These are phyloP conservation scores for Claviceps capensis DNA, from an alignment of 2,329 filamentous ascomycete species.

Conservation along the genomic window DNA sequence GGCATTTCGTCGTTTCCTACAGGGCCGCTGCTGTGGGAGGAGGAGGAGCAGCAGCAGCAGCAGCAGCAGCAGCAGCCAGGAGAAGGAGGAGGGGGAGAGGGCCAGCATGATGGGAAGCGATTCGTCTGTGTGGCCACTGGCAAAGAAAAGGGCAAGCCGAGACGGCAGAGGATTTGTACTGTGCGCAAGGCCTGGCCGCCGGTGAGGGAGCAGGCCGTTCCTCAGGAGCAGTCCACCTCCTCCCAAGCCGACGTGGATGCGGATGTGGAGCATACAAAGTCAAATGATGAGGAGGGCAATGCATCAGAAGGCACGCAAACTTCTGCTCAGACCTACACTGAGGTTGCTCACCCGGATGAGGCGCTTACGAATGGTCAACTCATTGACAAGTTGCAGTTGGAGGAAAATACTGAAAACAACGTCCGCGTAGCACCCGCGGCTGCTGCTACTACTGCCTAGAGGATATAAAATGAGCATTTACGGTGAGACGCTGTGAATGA, in stretches of 20 bases:
- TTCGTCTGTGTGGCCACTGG: slow-evolving; percentile 36
- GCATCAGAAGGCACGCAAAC: slow-evolving; percentile 16
- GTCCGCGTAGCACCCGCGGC: background rate
- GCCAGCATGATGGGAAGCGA: slow-evolving; percentile 13
- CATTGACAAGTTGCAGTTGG: slow-evolving; percentile 19
- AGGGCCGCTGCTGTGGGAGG: slow-evolving; percentile 44
- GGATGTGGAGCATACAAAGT: slow-evolving; percentile 15
- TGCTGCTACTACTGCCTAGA: background rate
- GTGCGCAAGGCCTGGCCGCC: slow-evolving; percentile 27
- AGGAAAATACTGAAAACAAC: slow-evolving; percentile 10
- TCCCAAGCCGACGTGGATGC: too few relatives aligned
- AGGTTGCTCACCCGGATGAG: slow-evolving; percentile 8
- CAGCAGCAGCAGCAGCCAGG: slow-evolving; percentile 13
- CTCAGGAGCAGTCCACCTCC: background rate
- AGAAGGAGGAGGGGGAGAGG: slow-evolving; percentile 29
- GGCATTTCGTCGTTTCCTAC: slow-evolving; percentile 38
- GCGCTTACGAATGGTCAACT: slow-evolving; percentile 15
- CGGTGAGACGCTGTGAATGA: too few relatives aligned
- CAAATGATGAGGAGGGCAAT: slow-evolving; percentile 7
- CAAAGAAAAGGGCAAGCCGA: slow-evolving; percentile 28
- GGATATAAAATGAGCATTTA: background rate
- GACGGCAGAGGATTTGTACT: slow-evolving; percentile 35
- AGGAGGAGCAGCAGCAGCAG: slow-evolving; percentile 27
- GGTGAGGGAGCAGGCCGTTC: background rate
- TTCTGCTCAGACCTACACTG: slow-evolving; percentile 4